Evolutionary conservation across 2,329 filamentous ascomycete genomes (phyloP), one percentile per base, ranked within the genome.

Genomic region (Lasiodiplodia theobromae): DNA sequence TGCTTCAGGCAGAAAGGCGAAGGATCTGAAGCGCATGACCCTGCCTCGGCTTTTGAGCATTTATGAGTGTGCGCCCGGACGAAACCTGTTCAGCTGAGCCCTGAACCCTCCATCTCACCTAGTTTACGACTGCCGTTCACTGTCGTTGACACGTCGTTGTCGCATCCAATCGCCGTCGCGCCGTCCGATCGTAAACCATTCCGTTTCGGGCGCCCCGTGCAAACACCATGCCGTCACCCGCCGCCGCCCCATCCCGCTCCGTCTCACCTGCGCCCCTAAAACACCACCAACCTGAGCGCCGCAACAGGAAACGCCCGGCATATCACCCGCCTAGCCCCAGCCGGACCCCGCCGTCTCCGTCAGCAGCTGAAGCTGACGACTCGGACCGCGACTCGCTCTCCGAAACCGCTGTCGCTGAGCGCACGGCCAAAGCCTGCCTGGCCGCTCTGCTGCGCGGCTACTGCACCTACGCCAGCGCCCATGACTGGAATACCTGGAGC

Each of bases 171-270:
- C 44, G 18, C 34, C 34, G n/a, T 23, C 54, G n/a, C 18, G 23
- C 23, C 60, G 6, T 16, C n/a, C n/a, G 10, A 34, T 25, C 47
- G 60, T 38, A 64, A 64, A 64, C 60, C 47, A 64, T 64, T 64
- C 60, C 60, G 10, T 21, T 64, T 52, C 47, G 44, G 60, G 44
- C 11, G 31, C 21, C 16, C 37, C 38, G 38, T 11, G 21, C 57
- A 23, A 12, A n/a, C 18, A 52, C 44, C 60, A 25, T 31, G 44
- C 34, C 51, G 58, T 49, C 58, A 49, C 34, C 58, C 25, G n/a
- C 58, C 58, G 16, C 12, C 60, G 44, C 21, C 18, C n/a, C 11
- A 18, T 51, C 23, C 44, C 60, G n/a, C 47, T 37, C 53, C 18
- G 25, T 18, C 25, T 34, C 57, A 28, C 37, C 58, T 34, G 28